phyloP scores from a whole-genome alignment of 1,284 basidiomycete species.

The Athelia psychrophila region DNA sequence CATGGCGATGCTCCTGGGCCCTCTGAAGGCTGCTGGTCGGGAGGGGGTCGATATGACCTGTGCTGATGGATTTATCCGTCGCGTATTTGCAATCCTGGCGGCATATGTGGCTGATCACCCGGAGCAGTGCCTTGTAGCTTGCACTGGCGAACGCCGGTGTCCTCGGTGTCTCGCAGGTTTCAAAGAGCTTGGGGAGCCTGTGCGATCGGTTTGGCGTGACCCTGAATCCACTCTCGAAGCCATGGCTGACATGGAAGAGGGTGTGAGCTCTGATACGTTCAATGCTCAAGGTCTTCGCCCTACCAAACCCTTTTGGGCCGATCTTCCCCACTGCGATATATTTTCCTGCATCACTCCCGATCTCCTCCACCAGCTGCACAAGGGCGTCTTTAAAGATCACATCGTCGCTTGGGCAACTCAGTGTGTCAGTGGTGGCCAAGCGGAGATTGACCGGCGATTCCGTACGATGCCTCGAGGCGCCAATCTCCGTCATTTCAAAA shows the following conservation, averaged over 20 bases:
- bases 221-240: not conserved
- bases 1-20: conserved; percentile 11
- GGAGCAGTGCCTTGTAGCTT: conserved; percentile 12
- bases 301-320: conserved; percentile 17
- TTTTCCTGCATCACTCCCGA: conserved; percentile 24
- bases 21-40: conserved; percentile 6
- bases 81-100: conserved; percentile 12
- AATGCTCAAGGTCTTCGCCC: not conserved
- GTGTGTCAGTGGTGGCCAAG: not conserved
- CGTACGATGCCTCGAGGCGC: not conserved
- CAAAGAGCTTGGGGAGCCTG: conserved; percentile 1
- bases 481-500: conserved; percentile 17
- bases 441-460: not conserved
- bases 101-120: conserved; percentile 14
- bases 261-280: not conserved
- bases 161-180: conserved; percentile 2
- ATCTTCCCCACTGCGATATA: conserved; percentile 22
- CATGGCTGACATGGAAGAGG: not conserved
- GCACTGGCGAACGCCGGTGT: conserved; percentile 2
- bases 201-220: not conserved
- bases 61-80: conserved; percentile 7
- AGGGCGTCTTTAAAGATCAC: conserved; percentile 27
- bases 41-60: conserved; percentile 9
- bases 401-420: conserved; percentile 19
- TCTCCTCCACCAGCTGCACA: conserved; percentile 27